Evolutionary conservation across 2,329 filamentous ascomycete genomes (phyloP).

Genomic region (Lecanicillium sp.): DNA sequence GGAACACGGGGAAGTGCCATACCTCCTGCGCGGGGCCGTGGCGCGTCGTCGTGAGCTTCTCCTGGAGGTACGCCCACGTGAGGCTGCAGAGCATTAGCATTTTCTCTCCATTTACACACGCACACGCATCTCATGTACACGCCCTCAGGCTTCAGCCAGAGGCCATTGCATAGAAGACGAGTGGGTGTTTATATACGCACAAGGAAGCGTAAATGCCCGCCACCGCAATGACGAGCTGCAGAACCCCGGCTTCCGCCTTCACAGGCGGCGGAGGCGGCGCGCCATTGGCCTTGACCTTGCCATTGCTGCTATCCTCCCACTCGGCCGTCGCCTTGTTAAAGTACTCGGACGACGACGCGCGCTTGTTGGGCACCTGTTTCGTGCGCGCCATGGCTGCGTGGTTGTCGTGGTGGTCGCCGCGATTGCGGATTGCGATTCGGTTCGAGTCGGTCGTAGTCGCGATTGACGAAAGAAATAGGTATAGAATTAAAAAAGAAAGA

Average conservation of each 20-base stretch:
- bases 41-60: conserved; percentile 89
- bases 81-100: too few species aligned
- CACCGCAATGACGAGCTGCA: conserved; percentile 81
- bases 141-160: too few species aligned
- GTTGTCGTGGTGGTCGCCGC: neutral
- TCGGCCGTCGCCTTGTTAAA: conserved; percentile 42
- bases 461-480: neutral
- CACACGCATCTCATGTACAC: too few species aligned
- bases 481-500: neutral
- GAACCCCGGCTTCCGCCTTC: conserved; percentile 52
- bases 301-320: conserved; percentile 29
- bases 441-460: too few species aligned
- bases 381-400: conserved; percentile 56
- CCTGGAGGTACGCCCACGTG: conserved; percentile 94
- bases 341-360: conserved; percentile 61
- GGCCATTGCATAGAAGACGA: too few species aligned
- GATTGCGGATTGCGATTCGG: neutral
- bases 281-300: conserved; percentile 25
- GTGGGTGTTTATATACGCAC: conserved; percentile 44
- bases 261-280: conserved; percentile 22
- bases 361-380: conserved; percentile 63
- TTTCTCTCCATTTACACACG: too few species aligned
- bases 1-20: conserved; percentile 90
- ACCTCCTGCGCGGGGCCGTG: conserved; percentile 70
- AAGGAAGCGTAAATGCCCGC: conserved; percentile 95